Evolutionary conservation across 192 early-diverging fungal species (phyloP), one percentile per base, ranked within the genome.

Genomic region (Umbelopsis vinacea): DNA sequence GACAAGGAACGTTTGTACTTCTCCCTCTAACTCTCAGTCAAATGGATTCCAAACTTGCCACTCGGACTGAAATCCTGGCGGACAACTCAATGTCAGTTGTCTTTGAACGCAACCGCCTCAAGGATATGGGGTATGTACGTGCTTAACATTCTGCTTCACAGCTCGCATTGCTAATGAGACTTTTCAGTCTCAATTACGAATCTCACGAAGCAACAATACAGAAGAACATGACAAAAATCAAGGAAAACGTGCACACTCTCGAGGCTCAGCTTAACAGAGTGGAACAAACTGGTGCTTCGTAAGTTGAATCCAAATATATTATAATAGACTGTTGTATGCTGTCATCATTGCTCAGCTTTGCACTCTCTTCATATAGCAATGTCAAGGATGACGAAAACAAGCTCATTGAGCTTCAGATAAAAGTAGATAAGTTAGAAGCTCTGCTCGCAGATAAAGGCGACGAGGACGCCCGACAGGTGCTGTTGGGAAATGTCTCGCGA

Each of bases 371-470:
- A 43, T 11, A 8, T 72, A 79, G 78, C 53, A 68, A 72, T 66
- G 75, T 72, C 23, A 81, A 85, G 46, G 70, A 77, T 63, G 84
- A 86, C 83, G 92, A 93, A 82, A 85, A 87, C 74, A 79, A 83
- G 67, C 66, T 93, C 17, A 82, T 93, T 54, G 78, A 86, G 66
- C 63, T 92, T 43, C 85, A 87, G 55, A 83, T 88, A 33, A 81
- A 89, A 76, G 71, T 88, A 14, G 90, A 92, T 46, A 88, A 84
- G 54, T 33, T 89, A 45, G 86, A 89, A 38, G 83, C 79, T 17
- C 47, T 83, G 14, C 69, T 82, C 9, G 78, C 75, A 22, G 79
- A 86, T 60, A 81, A 81, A 66, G 73, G 83, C 52, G 82, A 86
- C 60, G 63, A 43, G 9, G 67, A 77, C 26, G 76, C 83, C 23